A percentile compares a stretch with the other conserved stretches of the same genome.
Conservation (phyloP, 805 yeast genomes). For the Candida jianshihensis region DNA sequence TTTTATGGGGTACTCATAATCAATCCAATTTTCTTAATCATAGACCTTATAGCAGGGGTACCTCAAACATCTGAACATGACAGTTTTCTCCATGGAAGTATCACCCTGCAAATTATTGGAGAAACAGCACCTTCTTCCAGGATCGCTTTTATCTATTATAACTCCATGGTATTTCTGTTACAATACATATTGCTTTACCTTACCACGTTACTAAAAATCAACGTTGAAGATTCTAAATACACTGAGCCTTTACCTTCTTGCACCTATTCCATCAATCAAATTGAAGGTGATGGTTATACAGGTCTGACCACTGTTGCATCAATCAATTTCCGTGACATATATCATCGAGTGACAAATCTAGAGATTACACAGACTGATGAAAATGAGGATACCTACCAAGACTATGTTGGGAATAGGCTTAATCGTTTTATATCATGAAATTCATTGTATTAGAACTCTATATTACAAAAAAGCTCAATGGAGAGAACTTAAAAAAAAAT, state of each 20-base stretch:
- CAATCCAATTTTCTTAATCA: conserved; percentile 23
- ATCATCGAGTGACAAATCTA: conserved; percentile 18
- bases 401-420: conserved; percentile 9
- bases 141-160: conserved; percentile 22
- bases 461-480: no score
- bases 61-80: conserved; percentile 17
- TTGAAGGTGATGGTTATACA: conserved; percentile 37
- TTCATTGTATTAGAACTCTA: conserved; percentile 3
- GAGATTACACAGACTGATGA: conserved; percentile 4
- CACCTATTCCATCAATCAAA: conserved; percentile 13
- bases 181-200: conserved; percentile 27
- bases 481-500: no score
- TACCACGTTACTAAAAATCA: conserved; percentile 25
- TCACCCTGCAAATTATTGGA: conserved; percentile 40
- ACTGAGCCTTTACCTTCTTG: conserved; percentile 22
- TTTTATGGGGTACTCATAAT: conserved; percentile 19
- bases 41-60: conserved; percentile 30
- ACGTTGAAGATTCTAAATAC: conserved; percentile 21
- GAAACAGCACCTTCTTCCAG: conserved; percentile 29
- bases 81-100: conserved; percentile 27
- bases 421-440: conserved; percentile 7
- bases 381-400: conserved; percentile 4
- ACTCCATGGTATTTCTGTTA: conserved; percentile 22
- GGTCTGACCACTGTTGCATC: conserved; percentile 32
- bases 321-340: conserved; percentile 27